Base-by-base conservation (phyloP, 1,139 yeast species). In the Geotrichum candidum region DNA sequence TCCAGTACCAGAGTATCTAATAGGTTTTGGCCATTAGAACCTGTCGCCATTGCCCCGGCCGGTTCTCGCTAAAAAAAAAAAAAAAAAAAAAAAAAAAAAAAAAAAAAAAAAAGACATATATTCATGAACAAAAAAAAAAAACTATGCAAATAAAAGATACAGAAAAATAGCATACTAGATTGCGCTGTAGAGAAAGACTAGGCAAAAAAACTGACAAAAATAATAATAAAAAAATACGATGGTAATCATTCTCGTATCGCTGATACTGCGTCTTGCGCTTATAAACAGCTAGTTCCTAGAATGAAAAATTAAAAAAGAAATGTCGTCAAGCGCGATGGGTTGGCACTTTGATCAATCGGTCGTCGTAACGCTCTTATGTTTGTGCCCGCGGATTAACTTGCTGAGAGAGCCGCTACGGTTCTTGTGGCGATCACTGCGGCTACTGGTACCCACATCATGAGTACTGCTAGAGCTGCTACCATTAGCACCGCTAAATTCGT, bases 401-500 rank as follows among this genome's bases (percentile, higher is more conserved):
- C 29, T 38, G 31, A 53, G n/a, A 33, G 56, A 53, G 4, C 18
- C 35, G 25, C 50, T 48, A 22, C 23, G 45, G 23, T 33, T 11
- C 5, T 48, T 27, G 27, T 35, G 15, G 23, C 41, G 33, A 23
- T 29, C 15, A 7, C 10, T 18, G n/a, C 52, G 31, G 22, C 31
- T 50, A 15, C 29, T 23, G n/a, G 25, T 50, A 50, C 52, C 31
- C 29, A 15, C 52, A 29, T 22, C 22, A 22, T 41, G 41, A 9
- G 5, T 15, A 9, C 41, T 41, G n/a, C 18, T 6, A 15, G 46
- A 51, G 15, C 51, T n/a, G 23, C 33, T 27, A 35, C 60, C 31
- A 27, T 48, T 13, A 9, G 35, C n/a, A 15, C 18, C 15, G 35
- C 33, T 25, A 5, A 54, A 31, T 9, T 68, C 46, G 72, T 27